Evolutionary conservation across 2,329 filamentous ascomycete species (phyloP), one percentile per base, ranked within the genome.

Genomic region (Xylaria sp.): DNA sequence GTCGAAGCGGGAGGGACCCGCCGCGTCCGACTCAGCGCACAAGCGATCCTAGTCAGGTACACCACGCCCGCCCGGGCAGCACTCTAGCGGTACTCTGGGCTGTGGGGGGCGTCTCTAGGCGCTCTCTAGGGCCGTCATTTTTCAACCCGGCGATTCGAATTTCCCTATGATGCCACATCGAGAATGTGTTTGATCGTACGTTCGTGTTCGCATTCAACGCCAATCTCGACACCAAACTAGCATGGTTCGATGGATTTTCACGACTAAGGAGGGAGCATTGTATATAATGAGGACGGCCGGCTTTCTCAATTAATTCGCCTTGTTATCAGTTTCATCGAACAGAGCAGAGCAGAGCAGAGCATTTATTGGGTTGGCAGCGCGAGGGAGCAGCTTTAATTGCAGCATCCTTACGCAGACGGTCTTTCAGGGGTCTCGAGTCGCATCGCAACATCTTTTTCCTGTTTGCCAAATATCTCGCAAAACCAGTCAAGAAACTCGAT

Each of bases 361-460:
- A n/a, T n/a, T n/a, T n/a, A 15, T 38, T 33, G 47, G 17, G 13
- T 54, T 31, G 27, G 23, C 47, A 60, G 40, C 44, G 31, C 41
- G 19, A 35, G 37, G 21, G 41, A 41, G 25, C 31, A 54, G 49
- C 54, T 27, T 60, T 52, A 63, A 53, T 49, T 29, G 40, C 29
- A 43, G 35, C 35, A 47, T 29, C 13, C 46, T 60, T 63, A 65
- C n/a, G 61, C 54, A 15, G 37, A 65, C 63, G 48, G 63, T 65
- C 63, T 60, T 61, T 64, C 63, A 65, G 60, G 63, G 63, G 63
- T 62, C 63, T 13, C 21, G 15, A 51, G 47, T 8, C 27, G 23
- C 47, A n/a, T n/a, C n/a, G n/a, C 5, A 9, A n/a, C 17, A 9
- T 37, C 3, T 40, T 15, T 46, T 51, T 38, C 4, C 6, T 35